Conservation (phyloP, 164 flowering plant species). For the Chimonanthus praecox region DNA sequence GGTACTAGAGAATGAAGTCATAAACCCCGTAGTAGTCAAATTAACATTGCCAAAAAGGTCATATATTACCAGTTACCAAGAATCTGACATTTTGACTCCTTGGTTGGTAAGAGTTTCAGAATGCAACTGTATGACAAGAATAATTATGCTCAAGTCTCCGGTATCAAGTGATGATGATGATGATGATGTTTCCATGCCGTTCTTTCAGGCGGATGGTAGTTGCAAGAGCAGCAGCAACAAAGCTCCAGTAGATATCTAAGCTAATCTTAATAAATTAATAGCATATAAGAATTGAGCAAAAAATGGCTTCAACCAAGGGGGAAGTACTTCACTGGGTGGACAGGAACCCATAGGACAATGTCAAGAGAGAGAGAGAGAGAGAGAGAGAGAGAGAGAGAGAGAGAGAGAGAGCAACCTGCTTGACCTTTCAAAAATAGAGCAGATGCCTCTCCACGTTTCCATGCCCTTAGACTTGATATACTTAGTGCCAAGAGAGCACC, state of each 20-base stretch:
- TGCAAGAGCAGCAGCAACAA: no score
- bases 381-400: no score
- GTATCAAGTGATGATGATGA: no score
- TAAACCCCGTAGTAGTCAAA: not conserved
- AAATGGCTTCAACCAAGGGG: not conserved
- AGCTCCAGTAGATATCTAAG: not conserved
- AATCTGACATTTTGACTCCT: not conserved
- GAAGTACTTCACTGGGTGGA: not conserved
- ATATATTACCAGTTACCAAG: not conserved
- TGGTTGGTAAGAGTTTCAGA: not conserved
- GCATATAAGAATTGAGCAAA: not conserved
- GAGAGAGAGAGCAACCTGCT: constrained; percentile 45
- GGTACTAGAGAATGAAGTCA: not conserved
- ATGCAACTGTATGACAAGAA: not conserved
- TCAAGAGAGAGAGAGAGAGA: no score
- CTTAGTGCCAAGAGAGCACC: constrained; percentile 76
- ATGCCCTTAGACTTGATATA: constrained; percentile 54
- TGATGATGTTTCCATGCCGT: no score
- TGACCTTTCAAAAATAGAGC: constrained; percentile 64
- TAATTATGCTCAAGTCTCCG: not conserved
- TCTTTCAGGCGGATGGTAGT: no score
- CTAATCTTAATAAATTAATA: not conserved
- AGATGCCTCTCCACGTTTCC: constrained; percentile 50
- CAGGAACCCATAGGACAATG: not conserved
- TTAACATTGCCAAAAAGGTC: not conserved